Evolutionary conservation across 2,329 filamentous ascomycete genomes (phyloP).

Genomic region (Penicillium sclerotigenum): DNA sequence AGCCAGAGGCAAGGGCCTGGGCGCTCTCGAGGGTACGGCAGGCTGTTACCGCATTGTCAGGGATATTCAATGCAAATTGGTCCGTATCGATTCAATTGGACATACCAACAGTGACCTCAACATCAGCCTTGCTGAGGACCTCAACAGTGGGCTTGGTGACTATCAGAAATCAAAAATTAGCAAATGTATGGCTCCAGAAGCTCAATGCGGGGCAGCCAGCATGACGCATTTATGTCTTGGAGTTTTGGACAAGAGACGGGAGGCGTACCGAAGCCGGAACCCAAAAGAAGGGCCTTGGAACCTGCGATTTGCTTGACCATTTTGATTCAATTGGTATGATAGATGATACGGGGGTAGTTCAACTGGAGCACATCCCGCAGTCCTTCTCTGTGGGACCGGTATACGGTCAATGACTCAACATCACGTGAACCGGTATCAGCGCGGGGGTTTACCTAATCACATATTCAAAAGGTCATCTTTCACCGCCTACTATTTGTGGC

Average conservation of each 20-base stretch:
- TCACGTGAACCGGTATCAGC: conserved; percentile 33
- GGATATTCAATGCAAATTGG: background rate
- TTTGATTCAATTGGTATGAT: conserved; percentile 24
- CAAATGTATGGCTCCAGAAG: conserved; percentile 5
- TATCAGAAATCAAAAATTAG: conserved; percentile 17
- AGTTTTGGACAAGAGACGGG: background rate
- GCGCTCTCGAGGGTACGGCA: conserved; percentile 78
- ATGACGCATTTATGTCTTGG: conserved; percentile 1
- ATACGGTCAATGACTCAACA: conserved; percentile 20
- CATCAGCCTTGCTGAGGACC: conserved; percentile 58
- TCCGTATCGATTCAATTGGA: conserved; percentile 7
- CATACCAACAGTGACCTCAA: conserved; percentile 64
- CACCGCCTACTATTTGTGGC: background rate
- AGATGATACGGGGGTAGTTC: conserved; percentile 13
- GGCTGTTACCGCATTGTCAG: conserved; percentile 48
- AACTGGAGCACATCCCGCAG: background rate
- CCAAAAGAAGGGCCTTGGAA: conserved; percentile 40
- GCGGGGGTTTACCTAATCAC: conserved; percentile 16
- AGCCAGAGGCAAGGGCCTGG: conserved; percentile 68
- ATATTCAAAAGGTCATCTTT: background rate
- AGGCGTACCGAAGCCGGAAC: conserved; percentile 38
- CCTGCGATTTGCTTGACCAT: conserved; percentile 39
- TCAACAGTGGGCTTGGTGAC: conserved; percentile 65
- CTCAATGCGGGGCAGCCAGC: conserved; percentile 21
- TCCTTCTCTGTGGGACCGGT: conserved; percentile 5